Percentiles rank a stretch among this genome's conserved stretches.
phyloP scores from a whole-genome alignment of 2,329 filamentous ascomycete genomes.

The Purpureocillium takamizusanense region DNA sequence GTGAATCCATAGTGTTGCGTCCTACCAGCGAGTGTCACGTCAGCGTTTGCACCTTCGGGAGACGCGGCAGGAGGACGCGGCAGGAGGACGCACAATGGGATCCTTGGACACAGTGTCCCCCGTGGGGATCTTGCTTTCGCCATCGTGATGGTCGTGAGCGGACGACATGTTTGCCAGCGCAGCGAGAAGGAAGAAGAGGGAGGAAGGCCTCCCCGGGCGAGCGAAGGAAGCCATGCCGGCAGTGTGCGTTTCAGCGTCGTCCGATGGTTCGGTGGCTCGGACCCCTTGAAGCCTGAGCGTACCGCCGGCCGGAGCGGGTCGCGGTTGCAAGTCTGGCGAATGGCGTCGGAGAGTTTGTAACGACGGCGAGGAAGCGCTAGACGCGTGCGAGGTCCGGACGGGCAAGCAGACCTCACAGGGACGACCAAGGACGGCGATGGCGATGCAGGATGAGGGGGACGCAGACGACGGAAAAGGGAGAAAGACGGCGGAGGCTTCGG shows the following conservation, averaged over 20 bases:
- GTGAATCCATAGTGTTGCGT: slow-evolving; percentile 85
- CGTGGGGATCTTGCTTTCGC: slow-evolving; percentile 50
- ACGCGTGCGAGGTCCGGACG: too few relatives aligned
- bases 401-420: too few relatives aligned
- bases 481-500: too few relatives aligned
- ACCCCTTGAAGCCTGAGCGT: too few relatives aligned
- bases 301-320: too few relatives aligned
- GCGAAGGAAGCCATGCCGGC: slow-evolving; percentile 11
- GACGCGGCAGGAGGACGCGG: not conserved
- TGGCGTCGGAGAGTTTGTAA: too few relatives aligned
- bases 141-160: slow-evolving; percentile 40
- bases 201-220: slow-evolving; percentile 7
- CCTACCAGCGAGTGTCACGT: slow-evolving; percentile 34
- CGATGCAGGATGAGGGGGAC: too few relatives aligned
- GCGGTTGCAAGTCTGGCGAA: too few relatives aligned
- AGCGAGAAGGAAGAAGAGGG: slow-evolving; percentile 12
- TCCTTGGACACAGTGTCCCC: slow-evolving; percentile 62
- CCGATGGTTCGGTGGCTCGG: too few relatives aligned
- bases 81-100: slow-evolving; percentile 52
- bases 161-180: slow-evolving; percentile 13
- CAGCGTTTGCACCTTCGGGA: slow-evolving; percentile 12
- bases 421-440: too few relatives aligned
- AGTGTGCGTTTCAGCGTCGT: slow-evolving; percentile 5
- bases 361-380: too few relatives aligned
- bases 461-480: too few relatives aligned